Evolutionary conservation across 2,329 filamentous ascomycete genomes (phyloP).

Genomic region (Elsinoe perseae): DNA sequence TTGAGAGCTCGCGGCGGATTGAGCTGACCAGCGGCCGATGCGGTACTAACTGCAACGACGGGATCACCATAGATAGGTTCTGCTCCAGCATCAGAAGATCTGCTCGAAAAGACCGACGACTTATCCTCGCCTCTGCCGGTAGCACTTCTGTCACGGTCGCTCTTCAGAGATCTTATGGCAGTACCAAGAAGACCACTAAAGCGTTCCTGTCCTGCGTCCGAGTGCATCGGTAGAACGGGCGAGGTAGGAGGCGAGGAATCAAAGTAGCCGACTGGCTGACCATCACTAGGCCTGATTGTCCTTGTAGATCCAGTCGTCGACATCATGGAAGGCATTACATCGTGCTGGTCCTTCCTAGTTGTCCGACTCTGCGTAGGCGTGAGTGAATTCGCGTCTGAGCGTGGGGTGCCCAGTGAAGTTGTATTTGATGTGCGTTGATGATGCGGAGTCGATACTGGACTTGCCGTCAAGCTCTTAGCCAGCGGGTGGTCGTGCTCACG

Average conservation of each 20-base stretch:
- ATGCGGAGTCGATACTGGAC: constrained; percentile 44
- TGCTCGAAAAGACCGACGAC: constrained; percentile 57
- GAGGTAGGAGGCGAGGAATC: constrained; percentile 33
- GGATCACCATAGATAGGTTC: constrained; percentile 56
- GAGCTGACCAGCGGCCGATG: constrained; percentile 54
- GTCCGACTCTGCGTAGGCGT: constrained; percentile 12
- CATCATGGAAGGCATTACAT: constrained; percentile 28
- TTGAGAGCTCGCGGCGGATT: constrained; percentile 43
- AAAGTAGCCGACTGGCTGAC: constrained; percentile 22
- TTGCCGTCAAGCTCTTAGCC: constrained; percentile 64
- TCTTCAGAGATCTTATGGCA: constrained; percentile 40
- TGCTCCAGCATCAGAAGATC: constrained; percentile 49
- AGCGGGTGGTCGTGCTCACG: constrained; percentile 61
- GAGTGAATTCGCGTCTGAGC: not conserved
- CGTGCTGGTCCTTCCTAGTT: constrained; percentile 17
- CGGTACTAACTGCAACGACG: constrained; percentile 55
- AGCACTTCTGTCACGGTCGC: constrained; percentile 35
- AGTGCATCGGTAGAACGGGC: constrained; percentile 37
- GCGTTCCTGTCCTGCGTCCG: constrained; percentile 37
- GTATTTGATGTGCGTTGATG: constrained; percentile 12
- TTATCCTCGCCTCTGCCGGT: constrained; percentile 40
- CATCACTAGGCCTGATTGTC: constrained; percentile 39
- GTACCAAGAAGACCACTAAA: constrained; percentile 41
- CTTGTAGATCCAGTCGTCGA: constrained; percentile 37
- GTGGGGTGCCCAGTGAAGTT: constrained; percentile 14